Conservation (phyloP, 2,329 filamentous ascomycete species). For the Colletotrichum simmondsii region DNA sequence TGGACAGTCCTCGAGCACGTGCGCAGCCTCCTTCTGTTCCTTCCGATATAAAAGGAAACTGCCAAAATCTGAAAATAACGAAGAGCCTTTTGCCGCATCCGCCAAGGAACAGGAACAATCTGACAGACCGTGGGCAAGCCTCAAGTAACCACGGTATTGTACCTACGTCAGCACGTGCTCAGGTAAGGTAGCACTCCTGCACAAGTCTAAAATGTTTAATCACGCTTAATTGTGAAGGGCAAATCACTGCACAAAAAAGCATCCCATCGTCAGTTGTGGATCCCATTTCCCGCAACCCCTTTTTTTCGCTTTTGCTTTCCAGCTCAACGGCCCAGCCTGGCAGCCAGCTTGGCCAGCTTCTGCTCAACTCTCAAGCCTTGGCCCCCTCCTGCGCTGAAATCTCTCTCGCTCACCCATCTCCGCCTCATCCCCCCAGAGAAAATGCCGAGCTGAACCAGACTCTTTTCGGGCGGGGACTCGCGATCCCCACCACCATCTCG, state of each 20-base stretch:
- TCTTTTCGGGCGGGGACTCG: neutral
- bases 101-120: neutral
- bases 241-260: neutral
- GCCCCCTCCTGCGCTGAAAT: neutral
- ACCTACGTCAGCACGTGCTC: too few species aligned
- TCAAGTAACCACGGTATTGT: neutral
- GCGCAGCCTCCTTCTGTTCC: neutral
- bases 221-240: neutral
- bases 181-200: neutral
- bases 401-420: neutral
- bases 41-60: neutral
- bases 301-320: neutral
- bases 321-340: neutral
- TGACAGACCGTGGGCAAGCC: neutral
- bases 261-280: neutral
- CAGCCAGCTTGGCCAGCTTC: too few species aligned
- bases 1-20: neutral
- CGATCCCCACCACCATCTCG: neutral
- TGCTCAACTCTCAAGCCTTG: neutral
- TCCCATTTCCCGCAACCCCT: conserved; percentile 4
- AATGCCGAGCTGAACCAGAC: neutral
- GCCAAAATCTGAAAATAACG: neutral
- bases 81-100: neutral
- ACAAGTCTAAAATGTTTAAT: neutral
- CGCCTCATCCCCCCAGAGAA: neutral